These are phyloP conservation scores for Alternaria tenuissima DNA, from an alignment of 2,329 filamentous ascomycete genomes.

Conservation along the genomic window DNA sequence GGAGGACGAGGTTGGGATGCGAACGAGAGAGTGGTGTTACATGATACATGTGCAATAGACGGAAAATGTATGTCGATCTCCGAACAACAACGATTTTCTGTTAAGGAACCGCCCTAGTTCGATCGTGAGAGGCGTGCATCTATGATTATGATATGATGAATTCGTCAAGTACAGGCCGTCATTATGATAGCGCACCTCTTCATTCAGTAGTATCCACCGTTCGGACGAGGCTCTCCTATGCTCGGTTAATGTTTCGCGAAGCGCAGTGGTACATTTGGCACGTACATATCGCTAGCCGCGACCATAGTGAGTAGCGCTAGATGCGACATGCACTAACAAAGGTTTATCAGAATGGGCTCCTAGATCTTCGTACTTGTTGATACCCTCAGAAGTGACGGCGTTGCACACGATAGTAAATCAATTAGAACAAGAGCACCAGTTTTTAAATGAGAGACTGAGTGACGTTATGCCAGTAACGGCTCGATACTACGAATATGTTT, in stretches of 20 bases:
- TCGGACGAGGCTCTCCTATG: not conserved
- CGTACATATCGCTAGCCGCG: not conserved
- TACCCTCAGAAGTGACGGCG: not conserved
- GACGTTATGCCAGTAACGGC: not conserved
- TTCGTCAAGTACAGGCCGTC: not conserved
- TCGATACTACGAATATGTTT: slow-evolving; percentile 7
- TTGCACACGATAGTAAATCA: not conserved
- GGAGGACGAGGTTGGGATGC: not conserved
- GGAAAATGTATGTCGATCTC: not conserved
- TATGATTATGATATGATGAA: not conserved
- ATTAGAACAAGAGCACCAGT: not conserved
- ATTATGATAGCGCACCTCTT: not conserved
- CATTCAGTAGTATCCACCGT: not conserved
- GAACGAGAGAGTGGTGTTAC: not conserved
- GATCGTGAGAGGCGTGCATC: not conserved
- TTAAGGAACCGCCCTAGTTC: not conserved
- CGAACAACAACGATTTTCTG: not conserved
- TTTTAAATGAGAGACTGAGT: not conserved
- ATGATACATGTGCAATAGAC: not conserved
- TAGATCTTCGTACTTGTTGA: not conserved
- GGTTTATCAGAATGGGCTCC: not conserved
- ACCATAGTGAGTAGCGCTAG: not conserved
- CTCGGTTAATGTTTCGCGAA: not conserved
- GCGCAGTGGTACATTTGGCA: not conserved
- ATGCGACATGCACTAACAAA: not conserved